phyloP scores from a whole-genome alignment of 192 early-diverging fungal species.

The Linnemannia exigua region DNA sequence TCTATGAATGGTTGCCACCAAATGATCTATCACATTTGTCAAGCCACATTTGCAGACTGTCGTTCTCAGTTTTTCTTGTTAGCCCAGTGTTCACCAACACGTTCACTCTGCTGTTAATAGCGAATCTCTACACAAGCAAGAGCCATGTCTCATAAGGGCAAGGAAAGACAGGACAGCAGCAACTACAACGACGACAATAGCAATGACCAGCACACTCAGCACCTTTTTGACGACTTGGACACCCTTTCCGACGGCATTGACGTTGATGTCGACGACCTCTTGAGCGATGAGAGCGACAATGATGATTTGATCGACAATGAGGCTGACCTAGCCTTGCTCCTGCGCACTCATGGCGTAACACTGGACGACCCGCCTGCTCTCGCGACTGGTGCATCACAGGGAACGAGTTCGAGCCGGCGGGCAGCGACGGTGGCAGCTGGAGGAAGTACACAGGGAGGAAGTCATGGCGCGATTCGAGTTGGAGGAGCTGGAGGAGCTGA shows the following conservation, averaged over 20 bases:
- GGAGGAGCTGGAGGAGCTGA: background rate
- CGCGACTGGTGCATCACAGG: background rate
- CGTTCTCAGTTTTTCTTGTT: background rate
- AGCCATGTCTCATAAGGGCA: background rate
- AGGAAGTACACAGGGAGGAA: background rate
- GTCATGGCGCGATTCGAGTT: background rate
- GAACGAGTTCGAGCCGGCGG: background rate
- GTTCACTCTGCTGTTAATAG: background rate
- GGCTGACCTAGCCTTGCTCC: constrained; percentile 1
- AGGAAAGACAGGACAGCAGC: background rate
- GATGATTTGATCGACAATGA: constrained; percentile 39
- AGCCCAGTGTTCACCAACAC: background rate
- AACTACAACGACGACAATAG: background rate
- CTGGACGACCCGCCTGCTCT: background rate
- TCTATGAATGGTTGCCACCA: background rate
- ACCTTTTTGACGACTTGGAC: background rate
- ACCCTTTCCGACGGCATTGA: background rate
- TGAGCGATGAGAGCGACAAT: constrained; percentile 42
- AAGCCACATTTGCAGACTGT: background rate
- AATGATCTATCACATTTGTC: background rate
- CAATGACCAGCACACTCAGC: background rate
- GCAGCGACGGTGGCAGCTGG: background rate
- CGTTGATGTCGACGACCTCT: constrained; percentile 30
- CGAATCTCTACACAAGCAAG: background rate
- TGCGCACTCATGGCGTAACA: constrained; percentile 12